phyloP scores from a whole-genome alignment of 1,139 yeast species.

The Nakaseomyces sp. region DNA sequence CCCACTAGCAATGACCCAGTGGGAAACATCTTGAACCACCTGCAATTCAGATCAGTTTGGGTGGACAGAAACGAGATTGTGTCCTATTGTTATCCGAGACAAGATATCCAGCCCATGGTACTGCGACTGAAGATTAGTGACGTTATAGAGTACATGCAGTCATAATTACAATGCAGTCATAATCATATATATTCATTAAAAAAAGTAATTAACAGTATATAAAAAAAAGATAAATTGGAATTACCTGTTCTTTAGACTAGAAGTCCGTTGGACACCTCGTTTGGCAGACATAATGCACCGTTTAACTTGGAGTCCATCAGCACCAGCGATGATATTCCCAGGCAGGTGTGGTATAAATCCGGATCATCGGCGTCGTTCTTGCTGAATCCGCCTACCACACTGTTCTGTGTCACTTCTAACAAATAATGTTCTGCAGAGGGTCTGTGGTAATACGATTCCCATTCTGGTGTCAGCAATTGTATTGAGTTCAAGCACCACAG shows the following conservation, averaged over 20 bases:
- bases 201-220: not conserved
- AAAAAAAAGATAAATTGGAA: not conserved
- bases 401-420: conserved; percentile 52
- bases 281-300: conserved; percentile 27
- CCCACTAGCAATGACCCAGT: not conserved
- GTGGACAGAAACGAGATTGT: not conserved
- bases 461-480: conserved; percentile 29
- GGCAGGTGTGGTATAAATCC: conserved; percentile 59
- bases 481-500: conserved; percentile 79
- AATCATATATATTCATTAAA: not conserved
- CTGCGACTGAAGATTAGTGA: not conserved
- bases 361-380: conserved; percentile 58
- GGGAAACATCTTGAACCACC: not conserved
- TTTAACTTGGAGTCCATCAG: conserved; percentile 33
- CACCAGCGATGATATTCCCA: conserved; percentile 52
- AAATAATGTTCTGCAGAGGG: conserved; percentile 39
- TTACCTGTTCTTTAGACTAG: not conserved
- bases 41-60: conserved; percentile 1
- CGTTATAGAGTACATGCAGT: not conserved
- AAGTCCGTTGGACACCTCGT: not conserved
- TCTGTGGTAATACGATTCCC: conserved; percentile 33
- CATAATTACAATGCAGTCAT: no score
- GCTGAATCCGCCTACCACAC: conserved; percentile 72
- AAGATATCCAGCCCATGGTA: not conserved
- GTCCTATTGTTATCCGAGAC: not conserved